Base-by-base conservation (phyloP, 2,329 filamentous ascomycete genomes). In the Epichloe gansuensis region DNA sequence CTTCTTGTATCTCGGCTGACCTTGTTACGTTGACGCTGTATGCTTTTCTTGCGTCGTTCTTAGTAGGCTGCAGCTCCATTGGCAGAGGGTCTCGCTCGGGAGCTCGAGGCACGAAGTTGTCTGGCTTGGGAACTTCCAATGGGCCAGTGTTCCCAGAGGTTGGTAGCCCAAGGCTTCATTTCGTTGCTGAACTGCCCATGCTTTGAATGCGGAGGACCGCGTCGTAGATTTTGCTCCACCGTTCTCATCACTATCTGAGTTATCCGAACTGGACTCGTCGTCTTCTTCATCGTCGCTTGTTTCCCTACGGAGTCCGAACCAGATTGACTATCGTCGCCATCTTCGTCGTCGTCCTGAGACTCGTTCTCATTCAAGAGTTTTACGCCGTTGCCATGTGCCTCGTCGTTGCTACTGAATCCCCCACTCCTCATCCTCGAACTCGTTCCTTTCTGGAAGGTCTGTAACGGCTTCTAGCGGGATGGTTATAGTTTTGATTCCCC, bases 171-270 rank as follows among this genome's bases (percentile, higher is more conserved):
- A 73, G 4, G 87, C 85, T 60, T 91, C 80, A 61, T 96, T 95
- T 53, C 91, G 80, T 67, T 93, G 86, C 60, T 88, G 82, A 34
- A 84, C 82, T 21, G 93, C 93, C 93, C 93, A 98, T 2, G 85
- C 79, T 67, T 97, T 97, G 75, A 98, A 98, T 0, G 88, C 89
- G 2, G 79, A 81, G 6, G 69, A 66, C 66, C 55, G 69, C 58
- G 67, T 64, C 15, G 63, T 60, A 46, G 65, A 62, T 37, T 56
- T 17, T 1, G 65, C 66, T 0, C 61, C 57, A n/a, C 56, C 54
- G n/a, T 62, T 56, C 0, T 62, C 63, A 5, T 60, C 62, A 2
- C 59, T 58, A 3, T 62, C 62, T 13, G 44, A 41, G 1, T 65
- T 65, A 0, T 64, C 64, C 2, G 64, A 66, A 4, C 64, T 65